These are phyloP conservation scores for Biscogniauxia marginata DNA, from an alignment of 2,329 filamentous ascomycete genomes.

Conservation along the genomic window DNA sequence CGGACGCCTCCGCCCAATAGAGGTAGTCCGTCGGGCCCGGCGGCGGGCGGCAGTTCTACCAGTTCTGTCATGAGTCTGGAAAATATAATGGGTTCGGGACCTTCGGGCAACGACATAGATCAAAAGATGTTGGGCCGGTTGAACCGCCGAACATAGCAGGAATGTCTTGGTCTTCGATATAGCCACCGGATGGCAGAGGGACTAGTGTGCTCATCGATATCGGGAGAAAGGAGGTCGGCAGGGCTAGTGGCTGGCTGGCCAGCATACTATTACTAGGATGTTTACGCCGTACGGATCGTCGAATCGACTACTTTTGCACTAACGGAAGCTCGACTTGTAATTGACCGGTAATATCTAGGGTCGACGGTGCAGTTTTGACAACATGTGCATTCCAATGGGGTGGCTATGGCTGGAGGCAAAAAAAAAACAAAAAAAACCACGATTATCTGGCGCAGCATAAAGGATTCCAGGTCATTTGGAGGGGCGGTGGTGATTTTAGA, in stretches of 20 bases:
- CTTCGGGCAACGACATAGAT: constrained; percentile 50
- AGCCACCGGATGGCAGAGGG: constrained; percentile 10
- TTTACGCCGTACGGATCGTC: constrained; percentile 2
- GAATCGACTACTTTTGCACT: constrained; percentile 4
- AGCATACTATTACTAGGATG: not conserved
- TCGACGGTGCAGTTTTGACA: constrained; percentile 11
- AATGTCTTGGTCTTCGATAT: constrained; percentile 1
- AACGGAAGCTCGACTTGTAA: constrained; percentile 8
- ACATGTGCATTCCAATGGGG: constrained; percentile 19
- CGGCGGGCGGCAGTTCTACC: constrained; percentile 35
- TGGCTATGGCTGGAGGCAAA: constrained; percentile 12
- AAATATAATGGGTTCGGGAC: constrained; percentile 46
- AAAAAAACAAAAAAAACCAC: constrained; percentile 7
- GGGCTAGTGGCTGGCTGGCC: not conserved
- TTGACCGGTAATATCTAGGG: constrained; percentile 1
- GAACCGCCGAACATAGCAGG: constrained; percentile 37
- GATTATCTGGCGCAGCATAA: constrained; percentile 10
- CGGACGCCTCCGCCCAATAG: constrained; percentile 39
- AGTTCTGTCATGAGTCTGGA: constrained; percentile 54
- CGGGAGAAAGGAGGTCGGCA: not conserved
- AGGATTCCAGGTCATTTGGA: constrained; percentile 10
- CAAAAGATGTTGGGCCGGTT: constrained; percentile 53
- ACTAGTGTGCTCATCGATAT: constrained; percentile 6
- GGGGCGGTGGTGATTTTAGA: constrained; percentile 21
- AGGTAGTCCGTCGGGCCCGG: constrained; percentile 28